Evolutionary conservation across 164 flowering plant genomes (phyloP).

Genomic region (Magnolia sinica): DNA sequence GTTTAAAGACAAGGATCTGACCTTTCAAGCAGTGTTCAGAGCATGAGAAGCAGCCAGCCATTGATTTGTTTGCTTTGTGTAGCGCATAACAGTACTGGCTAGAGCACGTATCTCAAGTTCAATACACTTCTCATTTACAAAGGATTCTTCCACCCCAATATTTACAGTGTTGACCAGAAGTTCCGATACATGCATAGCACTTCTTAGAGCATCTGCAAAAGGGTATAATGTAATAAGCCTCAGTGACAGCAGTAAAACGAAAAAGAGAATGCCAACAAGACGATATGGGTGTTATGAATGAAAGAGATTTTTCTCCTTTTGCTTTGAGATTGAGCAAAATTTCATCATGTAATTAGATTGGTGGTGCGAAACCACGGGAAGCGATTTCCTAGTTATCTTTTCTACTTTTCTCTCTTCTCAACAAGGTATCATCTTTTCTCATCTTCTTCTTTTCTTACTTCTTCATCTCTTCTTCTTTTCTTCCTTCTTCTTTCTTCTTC

Average conservation of each 20-base stretch:
- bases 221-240: neutral
- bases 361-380: no score
- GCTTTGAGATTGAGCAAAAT: no score
- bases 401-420: no score
- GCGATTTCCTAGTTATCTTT: no score
- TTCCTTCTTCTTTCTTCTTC: no score
- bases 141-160: slow-evolving; percentile 71
- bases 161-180: slow-evolving; percentile 71
- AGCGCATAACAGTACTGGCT: slow-evolving; percentile 36
- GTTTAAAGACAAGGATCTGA: slow-evolving; percentile 6
- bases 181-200: slow-evolving; percentile 53
- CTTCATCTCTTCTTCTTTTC: no score
- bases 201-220: slow-evolving; percentile 49
- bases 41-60: slow-evolving; percentile 83
- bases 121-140: slow-evolving; percentile 68
- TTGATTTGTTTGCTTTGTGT: slow-evolving; percentile 68
- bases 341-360: no score
- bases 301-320: no score
- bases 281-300: no score
- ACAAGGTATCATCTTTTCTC: no score
- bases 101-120: slow-evolving; percentile 68
- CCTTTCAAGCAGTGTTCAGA: slow-evolving; percentile 73
- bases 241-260: neutral
- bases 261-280: no score
- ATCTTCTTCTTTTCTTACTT: no score